A percentile compares a stretch with the other conserved stretches of the same genome.
phyloP scores from a whole-genome alignment of 129 eudicot species.

The Heracleum sosnowskyi region DNA sequence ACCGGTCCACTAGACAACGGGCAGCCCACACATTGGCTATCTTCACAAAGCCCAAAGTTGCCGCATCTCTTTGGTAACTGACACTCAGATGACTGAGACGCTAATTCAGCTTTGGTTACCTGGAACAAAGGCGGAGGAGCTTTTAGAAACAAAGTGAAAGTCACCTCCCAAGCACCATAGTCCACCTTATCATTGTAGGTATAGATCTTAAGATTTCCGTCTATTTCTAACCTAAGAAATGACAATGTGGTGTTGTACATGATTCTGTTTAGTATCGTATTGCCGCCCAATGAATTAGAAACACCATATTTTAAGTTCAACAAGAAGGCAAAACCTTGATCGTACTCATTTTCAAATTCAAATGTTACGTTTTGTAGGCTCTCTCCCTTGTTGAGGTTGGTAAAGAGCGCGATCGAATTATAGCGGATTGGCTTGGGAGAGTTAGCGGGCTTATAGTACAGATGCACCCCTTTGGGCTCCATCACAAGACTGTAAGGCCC shows the following conservation, averaged over 20 bases:
- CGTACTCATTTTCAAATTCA: background rate
- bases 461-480: conserved; percentile 31
- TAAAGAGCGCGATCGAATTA: background rate
- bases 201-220: conserved; percentile 40
- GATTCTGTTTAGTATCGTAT: background rate
- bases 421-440: conserved; percentile 30
- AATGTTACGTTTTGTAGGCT: conserved; percentile 18
- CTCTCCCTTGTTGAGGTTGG: conserved; percentile 12
- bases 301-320: background rate
- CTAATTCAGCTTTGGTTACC: background rate
- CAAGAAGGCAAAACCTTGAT: conserved; percentile 6
- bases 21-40: conserved; percentile 46
- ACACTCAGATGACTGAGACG: conserved; percentile 21
- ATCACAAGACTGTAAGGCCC: conserved; percentile 46
- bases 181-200: conserved; percentile 28
- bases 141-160: conserved; percentile 29
- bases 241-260: conserved; percentile 35
- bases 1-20: conserved; percentile 33
- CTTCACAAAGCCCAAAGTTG: conserved; percentile 40
- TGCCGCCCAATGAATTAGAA: background rate
- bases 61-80: conserved; percentile 46
- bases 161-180: conserved; percentile 26
- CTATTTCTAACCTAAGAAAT: conserved; percentile 42
- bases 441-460: conserved; percentile 30
- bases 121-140: background rate